Percentiles rank a stretch among this genome's conserved stretches.
Evolutionary conservation across 2,329 filamentous ascomycete genomes (phyloP).

Genomic region (Xylariales sp.): DNA sequence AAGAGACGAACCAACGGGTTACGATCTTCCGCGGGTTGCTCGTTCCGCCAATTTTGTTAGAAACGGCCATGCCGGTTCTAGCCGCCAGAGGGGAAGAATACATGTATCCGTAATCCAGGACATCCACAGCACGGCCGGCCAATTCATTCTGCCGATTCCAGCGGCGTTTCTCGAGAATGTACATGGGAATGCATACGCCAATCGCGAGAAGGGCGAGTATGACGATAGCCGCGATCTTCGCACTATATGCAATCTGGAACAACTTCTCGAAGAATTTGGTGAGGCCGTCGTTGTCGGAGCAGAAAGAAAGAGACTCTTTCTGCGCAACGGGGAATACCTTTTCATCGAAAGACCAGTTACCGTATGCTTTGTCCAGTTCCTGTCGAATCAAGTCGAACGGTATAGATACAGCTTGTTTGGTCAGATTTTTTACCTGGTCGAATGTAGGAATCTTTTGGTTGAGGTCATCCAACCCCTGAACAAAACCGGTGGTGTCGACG

Average conservation of each 20-base stretch:
- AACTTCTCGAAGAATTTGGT: constrained; percentile 84
- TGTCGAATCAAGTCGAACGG: constrained; percentile 85
- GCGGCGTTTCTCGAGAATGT: constrained; percentile 80
- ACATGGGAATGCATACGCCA: constrained; percentile 81
- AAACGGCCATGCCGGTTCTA: constrained; percentile 75
- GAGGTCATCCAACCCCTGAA: constrained; percentile 75
- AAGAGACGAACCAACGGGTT: constrained; percentile 84
- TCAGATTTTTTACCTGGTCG: constrained; percentile 83
- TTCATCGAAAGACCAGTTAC: constrained; percentile 81
- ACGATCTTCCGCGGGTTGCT: constrained; percentile 68
- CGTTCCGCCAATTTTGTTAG: constrained; percentile 70
- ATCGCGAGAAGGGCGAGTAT: constrained; percentile 78
- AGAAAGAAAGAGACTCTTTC: constrained; percentile 87
- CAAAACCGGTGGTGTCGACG: constrained; percentile 73
- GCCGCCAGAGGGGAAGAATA: constrained; percentile 83
- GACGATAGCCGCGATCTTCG: constrained; percentile 80
- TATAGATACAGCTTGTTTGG: constrained; percentile 76
- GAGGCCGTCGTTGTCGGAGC: constrained; percentile 85
- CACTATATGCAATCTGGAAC: constrained; percentile 72
- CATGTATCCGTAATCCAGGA: constrained; percentile 90
- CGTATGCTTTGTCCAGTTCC: constrained; percentile 76
- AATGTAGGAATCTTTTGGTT: constrained; percentile 87
- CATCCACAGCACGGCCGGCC: constrained; percentile 76
- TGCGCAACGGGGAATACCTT: constrained; percentile 83
- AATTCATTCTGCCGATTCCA: constrained; percentile 80